Base-by-base conservation (phyloP, 2,329 filamentous ascomycete genomes). In the Beauveria varroae region DNA sequence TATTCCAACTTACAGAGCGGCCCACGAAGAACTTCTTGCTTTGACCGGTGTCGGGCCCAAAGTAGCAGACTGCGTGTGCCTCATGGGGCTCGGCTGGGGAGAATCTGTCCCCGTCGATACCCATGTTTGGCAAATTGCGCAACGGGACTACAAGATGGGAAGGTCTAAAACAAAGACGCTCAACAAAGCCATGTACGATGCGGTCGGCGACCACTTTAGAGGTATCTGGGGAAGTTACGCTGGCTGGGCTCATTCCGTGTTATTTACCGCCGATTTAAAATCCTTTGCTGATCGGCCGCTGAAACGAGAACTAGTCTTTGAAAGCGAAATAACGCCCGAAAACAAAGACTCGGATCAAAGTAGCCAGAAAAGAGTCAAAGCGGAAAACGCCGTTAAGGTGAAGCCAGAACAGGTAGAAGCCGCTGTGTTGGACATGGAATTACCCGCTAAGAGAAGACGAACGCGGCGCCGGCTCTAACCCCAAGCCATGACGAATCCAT, bases 121-220 rank as follows among this genome's bases (percentile, higher is more conserved):
- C 1, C 96, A 99, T 75, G 91, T 99, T 14, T 98, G 93, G 93
- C 93, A 98, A 77, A 98, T 99, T 70, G 96, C 95, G 0, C 91
- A 96, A 72, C 83, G 95, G 58, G 95, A 99, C 73, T 99, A 99
- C 76, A 92, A 88, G 63, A 96, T 99, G 68, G 90, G 91, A 7
- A 93, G 91, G 70, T 86, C 85, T 9, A 95, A 93, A 70, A 89
- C 75, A 64, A 93, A 92, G 70, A 93, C 91, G 52, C 81, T 99
- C 64, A 97, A 89, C 16, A 96, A 96, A 70, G 84, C 82, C 46
- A 93, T 91, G 65, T 98, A 99, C 69, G 88, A 95, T 71, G 90
- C 91, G 0, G 86, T 99, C 16, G 95, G 90, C 0, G 90, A 96
- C 65, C 89, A 96, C 68, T 99, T 99, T 69, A 84, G 95, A 60